Base-by-base conservation (phyloP, 2,329 filamentous ascomycete genomes). In the Colletotrichum tofieldiae region DNA sequence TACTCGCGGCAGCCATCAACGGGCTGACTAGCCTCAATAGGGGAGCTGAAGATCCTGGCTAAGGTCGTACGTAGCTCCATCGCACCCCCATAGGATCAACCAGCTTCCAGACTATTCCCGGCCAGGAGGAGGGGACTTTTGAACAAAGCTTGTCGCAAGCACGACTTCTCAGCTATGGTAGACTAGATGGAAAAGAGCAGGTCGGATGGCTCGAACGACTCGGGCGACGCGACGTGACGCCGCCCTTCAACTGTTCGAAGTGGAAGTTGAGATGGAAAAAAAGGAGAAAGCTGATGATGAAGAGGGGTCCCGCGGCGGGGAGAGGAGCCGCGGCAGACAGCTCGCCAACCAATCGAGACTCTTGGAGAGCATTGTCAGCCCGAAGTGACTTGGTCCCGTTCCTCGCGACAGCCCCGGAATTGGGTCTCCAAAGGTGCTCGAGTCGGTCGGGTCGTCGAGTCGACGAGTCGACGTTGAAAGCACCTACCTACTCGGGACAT, bases 401-500 rank as follows among this genome's bases (percentile, higher is more conserved):
- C 39, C n/a, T 66, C 37, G 67, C 62, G 62, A 70, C 47, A 49
- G 55, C 49, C 55, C 67, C 62, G 45, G 68, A 29, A 18, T 41
- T 14, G 37, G 47, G 37, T n/a, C 52, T n/a, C 32, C 32, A 12
- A 23, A 35, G 49, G 37, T 64, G 18, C 29, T 29, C 51, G 4
- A 32, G 29, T 32, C 29, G 18, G 23, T 29, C 51, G 43, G 18
- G 54, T 58, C 37, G 51, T 20, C 45, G 16, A 63, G 47, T 63
- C 37, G 18, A 23, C 59, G 61, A 29, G n/a, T 61, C 68, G 68
- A 62, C 41, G 37, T 32, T 29, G 61, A 49, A 72, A 70, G 37
- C 70, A 72, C 70, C 70, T 72, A 69, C 65, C 70, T 72, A 70
- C 60, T 69, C 70, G 66, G 70, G 70, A 55, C 60, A 72, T 70